phyloP scores from a whole-genome alignment of 2,329 filamentous ascomycete species.

The Myriosclerotinia duriaeana region DNA sequence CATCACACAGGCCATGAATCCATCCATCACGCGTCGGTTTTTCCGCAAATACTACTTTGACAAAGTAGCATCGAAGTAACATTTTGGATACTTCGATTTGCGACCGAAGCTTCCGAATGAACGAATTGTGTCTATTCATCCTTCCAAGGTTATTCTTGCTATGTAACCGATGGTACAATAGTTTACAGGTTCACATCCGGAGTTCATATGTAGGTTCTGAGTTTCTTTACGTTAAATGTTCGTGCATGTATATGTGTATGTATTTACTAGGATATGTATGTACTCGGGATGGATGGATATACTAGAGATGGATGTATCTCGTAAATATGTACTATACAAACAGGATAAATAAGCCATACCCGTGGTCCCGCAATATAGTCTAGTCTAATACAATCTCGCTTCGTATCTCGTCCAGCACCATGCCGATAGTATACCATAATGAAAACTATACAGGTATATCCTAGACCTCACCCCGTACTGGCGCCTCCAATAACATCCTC shows the following conservation, averaged over 20 bases:
- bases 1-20: not conserved
- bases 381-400: not conserved
- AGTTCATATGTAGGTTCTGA: not conserved
- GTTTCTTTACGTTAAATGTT: not conserved
- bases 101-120: not conserved
- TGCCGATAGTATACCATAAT: too few relatives aligned
- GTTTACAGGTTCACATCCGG: not conserved
- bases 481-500: not conserved
- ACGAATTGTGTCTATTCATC: not conserved
- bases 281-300: not conserved
- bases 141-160: too few relatives aligned
- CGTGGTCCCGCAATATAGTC: not conserved
- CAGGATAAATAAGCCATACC: not conserved
- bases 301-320: not conserved
- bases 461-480: too few relatives aligned
- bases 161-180: not conserved
- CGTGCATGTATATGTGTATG: not conserved
- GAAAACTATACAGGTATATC: not conserved
- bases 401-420: not conserved
- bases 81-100: not conserved
- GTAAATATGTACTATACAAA: not conserved
- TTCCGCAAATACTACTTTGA: conserved; percentile 10
- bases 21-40: not conserved
- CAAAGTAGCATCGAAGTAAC: not conserved
- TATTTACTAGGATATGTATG: not conserved